Percentiles rank a stretch among this genome's conserved stretches.
phyloP scores from a whole-genome alignment of 106 monocot species.

The Hemerocallis citrina region DNA sequence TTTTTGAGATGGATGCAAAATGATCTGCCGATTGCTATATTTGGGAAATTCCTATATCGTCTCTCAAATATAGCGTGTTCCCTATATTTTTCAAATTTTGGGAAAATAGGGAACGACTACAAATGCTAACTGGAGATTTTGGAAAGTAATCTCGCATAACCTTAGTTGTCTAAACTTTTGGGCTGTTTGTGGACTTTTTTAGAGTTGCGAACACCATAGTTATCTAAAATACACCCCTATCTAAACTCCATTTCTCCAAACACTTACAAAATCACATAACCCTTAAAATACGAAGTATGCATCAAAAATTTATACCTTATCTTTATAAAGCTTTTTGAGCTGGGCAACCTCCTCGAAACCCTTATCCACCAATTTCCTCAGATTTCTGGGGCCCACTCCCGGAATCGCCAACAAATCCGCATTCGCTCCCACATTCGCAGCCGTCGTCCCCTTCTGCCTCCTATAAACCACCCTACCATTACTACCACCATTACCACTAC shows the following conservation, averaged over 20 bases:
- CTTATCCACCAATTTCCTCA: constrained; percentile 47
- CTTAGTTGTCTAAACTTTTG: no score
- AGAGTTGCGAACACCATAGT: no score
- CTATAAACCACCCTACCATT: constrained; percentile 1
- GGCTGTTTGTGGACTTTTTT: no score
- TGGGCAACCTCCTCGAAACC: constrained; percentile 38
- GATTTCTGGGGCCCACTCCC: constrained; percentile 40
- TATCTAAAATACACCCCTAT: no score
- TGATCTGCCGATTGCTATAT: no score
- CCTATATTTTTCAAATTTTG: no score
- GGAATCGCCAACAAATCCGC: constrained; percentile 34
- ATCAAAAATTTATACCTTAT: constrained; percentile 23
- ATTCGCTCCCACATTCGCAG: constrained; percentile 4
- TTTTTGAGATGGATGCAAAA: no score
- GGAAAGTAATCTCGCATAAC: no score
- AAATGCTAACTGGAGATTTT: no score
- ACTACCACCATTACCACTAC: not conserved
- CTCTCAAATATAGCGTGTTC: no score
- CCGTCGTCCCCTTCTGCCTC: constrained; percentile 22
- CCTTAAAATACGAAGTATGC: not conserved
- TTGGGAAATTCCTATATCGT: no score
- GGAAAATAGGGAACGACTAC: no score
- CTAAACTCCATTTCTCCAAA: not conserved
- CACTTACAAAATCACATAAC: not conserved
- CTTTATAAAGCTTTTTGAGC: constrained; percentile 45